Percentiles rank a stretch among this genome's conserved stretches.
phyloP scores from a whole-genome alignment of 768 basidiomycete genomes.

The Suillus spraguei region DNA sequence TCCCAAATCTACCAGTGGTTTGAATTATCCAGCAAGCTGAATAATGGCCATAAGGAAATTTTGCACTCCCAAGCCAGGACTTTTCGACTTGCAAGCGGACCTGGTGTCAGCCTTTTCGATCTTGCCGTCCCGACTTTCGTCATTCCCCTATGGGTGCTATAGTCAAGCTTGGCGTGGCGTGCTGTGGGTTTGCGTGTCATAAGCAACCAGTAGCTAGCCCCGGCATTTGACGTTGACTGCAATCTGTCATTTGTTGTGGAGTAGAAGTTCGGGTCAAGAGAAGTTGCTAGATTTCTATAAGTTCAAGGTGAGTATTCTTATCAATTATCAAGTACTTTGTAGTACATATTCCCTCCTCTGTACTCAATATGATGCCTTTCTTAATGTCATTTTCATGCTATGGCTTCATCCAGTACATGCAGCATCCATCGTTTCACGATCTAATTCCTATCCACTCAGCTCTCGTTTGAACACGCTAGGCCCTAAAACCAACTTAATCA shows the following conservation, averaged over 20 bases:
- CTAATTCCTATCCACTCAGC: too few relatives aligned
- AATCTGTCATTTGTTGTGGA: too few relatives aligned
- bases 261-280: neutral
- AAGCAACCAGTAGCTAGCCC: too few relatives aligned
- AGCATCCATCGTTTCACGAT: too few relatives aligned
- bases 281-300: neutral
- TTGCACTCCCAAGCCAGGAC: too few relatives aligned
- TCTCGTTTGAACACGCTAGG: too few relatives aligned
- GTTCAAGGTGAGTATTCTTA: neutral
- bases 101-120: neutral
- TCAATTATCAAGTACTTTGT: neutral
- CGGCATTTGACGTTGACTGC: neutral
- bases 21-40: too few relatives aligned
- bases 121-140: neutral
- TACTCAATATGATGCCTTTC: slow-evolving; percentile 3
- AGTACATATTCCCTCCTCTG: neutral
- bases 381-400: neutral
- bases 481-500: too few relatives aligned
- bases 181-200: neutral
- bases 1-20: neutral
- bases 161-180: neutral
- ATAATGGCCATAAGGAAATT: too few relatives aligned
- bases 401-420: too few relatives aligned
- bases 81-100: neutral
- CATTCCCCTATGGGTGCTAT: neutral